Evolutionary conservation across 202 grass and related monocot genomes (phyloP).

Genomic region (Carex arenaria): DNA sequence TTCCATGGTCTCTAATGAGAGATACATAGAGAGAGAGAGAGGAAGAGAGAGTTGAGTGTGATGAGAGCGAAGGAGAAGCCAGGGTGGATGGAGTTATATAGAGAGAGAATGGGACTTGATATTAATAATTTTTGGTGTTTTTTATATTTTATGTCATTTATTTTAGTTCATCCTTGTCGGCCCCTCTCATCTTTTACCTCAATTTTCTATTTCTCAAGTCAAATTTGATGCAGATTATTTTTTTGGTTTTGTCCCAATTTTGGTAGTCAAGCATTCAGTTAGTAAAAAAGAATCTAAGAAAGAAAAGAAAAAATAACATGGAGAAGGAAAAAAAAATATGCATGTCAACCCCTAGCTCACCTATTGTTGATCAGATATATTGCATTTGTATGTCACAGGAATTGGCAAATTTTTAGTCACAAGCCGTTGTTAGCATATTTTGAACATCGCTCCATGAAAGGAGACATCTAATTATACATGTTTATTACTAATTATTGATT

Average conservation of each 20-base stretch:
- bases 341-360: background rate
- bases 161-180: background rate
- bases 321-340: background rate
- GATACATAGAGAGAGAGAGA: background rate
- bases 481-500: background rate
- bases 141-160: background rate
- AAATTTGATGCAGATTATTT: constrained; percentile 9
- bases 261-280: background rate
- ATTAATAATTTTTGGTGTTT: background rate
- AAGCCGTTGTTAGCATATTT: background rate
- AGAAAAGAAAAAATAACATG: background rate
- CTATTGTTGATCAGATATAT: background rate
- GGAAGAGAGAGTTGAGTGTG: background rate
- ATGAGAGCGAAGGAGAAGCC: background rate
- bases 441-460: background rate
- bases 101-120: background rate
- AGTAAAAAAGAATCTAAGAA: background rate
- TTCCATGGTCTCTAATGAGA: constrained; percentile 8
- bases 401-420: background rate
- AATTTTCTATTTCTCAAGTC: constrained; percentile 12
- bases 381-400: background rate
- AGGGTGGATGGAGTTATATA: constrained; percentile 11
- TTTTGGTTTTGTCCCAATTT: constrained; percentile 10
- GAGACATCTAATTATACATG: background rate
- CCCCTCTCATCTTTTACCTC: constrained; percentile 7